Evolutionary conservation across 176 grass and related monocot species (phyloP).

Genomic region (Rhipidocladum racemiflorum): DNA sequence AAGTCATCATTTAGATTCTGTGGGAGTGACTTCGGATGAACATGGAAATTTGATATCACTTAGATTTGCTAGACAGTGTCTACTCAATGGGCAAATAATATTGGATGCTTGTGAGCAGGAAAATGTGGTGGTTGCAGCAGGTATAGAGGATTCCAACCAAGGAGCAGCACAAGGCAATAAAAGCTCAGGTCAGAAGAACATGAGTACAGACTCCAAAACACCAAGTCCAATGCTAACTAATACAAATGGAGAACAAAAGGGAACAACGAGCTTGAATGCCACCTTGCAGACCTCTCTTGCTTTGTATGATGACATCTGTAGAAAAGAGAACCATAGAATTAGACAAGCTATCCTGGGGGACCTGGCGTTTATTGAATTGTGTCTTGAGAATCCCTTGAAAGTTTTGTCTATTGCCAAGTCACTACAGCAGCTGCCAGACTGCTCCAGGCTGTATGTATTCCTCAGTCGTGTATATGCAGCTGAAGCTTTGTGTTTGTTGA

Average conservation of each 20-base stretch:
- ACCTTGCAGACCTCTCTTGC: slow-evolving; percentile 58
- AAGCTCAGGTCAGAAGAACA: slow-evolving; percentile 44
- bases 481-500: slow-evolving; percentile 70
- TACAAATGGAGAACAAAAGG: slow-evolving; percentile 58
- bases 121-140: slow-evolving; percentile 3
- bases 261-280: slow-evolving; percentile 40
- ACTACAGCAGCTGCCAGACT: slow-evolving; percentile 52
- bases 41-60: slow-evolving; percentile 50
- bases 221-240: slow-evolving; percentile 24
- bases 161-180: slow-evolving; percentile 32
- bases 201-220: slow-evolving; percentile 45
- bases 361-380: slow-evolving; percentile 73
- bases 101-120: slow-evolving; percentile 37
- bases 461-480: slow-evolving; percentile 73
- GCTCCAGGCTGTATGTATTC: slow-evolving; percentile 65
- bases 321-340: slow-evolving; percentile 64
- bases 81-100: slow-evolving; percentile 64
- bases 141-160: slow-evolving; percentile 33
- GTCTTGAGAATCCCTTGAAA: slow-evolving; percentile 67
- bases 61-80: slow-evolving; percentile 57
- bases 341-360: slow-evolving; percentile 61
- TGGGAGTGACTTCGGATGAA: slow-evolving; percentile 26
- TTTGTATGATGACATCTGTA: slow-evolving; percentile 53
- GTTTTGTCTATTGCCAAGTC: slow-evolving; percentile 54
- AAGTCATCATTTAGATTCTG: slow-evolving; percentile 36